A percentile compares a stretch with the other conserved stretches of the same genome.
phyloP scores from a whole-genome alignment of 1,139 yeast genomes.

The Diutina neorugosa region DNA sequence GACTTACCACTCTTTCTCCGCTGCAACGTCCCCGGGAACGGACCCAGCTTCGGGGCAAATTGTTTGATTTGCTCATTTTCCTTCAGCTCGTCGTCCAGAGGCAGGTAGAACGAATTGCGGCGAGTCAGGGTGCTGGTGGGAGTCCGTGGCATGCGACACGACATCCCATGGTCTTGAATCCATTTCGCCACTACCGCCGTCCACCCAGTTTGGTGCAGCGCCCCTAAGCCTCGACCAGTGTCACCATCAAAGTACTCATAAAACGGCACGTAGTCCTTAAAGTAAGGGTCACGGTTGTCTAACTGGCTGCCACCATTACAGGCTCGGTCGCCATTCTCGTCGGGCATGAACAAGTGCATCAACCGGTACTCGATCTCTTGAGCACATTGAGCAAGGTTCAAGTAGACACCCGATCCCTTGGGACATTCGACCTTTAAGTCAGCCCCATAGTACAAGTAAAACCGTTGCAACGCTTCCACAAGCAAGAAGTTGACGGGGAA shows the following conservation, averaged over 20 bases:
- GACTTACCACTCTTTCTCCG: conserved; percentile 69
- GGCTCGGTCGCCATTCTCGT: conserved; percentile 63
- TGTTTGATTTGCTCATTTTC: conserved; percentile 24
- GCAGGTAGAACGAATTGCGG: conserved; percentile 9
- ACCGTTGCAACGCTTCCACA: conserved; percentile 82
- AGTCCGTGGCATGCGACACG: conserved; percentile 42
- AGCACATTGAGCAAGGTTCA: conserved; percentile 87
- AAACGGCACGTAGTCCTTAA: conserved; percentile 69
- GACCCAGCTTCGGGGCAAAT: conserved; percentile 33
- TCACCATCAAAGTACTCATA: conserved; percentile 93
- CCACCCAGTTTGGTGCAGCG: conserved; percentile 97
- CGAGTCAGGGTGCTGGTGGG: conserved; percentile 34
- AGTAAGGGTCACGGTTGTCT: conserved; percentile 58
- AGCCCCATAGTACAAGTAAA: conserved; percentile 83
- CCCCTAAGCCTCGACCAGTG: conserved; percentile 90
- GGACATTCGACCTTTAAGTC: conserved; percentile 85
- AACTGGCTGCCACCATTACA: conserved; percentile 61
- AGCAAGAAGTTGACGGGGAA: conserved; percentile 85
- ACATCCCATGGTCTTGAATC: conserved; percentile 83
- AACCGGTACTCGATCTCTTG: conserved; percentile 84
- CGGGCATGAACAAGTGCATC: conserved; percentile 67
- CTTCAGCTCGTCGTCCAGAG: conserved; percentile 8
- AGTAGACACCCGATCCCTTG: conserved; percentile 66
- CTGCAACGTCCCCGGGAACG: conserved; percentile 41
- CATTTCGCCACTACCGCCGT: conserved; percentile 88